These are phyloP conservation scores for Alternaria solani DNA, from an alignment of 2,329 filamentous ascomycete genomes.

Conservation along the genomic window DNA sequence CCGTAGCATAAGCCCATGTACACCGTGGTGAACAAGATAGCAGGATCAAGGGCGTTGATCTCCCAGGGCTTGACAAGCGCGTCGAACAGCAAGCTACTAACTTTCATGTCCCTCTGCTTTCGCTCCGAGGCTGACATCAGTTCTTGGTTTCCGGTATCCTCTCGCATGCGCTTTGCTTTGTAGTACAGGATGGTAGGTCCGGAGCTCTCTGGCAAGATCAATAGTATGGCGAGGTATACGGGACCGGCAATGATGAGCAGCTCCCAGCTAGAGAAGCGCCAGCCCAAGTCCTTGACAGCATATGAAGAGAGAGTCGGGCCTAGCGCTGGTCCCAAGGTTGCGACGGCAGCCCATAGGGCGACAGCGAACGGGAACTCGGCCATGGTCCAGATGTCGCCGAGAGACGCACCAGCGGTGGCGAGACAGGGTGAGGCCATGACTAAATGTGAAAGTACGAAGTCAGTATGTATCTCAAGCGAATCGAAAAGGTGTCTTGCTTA, in stretches of 20 bases:
- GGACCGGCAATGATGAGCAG: constrained; percentile 78
- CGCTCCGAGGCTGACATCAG: constrained; percentile 82
- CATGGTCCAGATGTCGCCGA: constrained; percentile 49
- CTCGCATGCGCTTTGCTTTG: constrained; percentile 76
- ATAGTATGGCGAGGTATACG: constrained; percentile 77
- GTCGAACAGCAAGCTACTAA: constrained; percentile 56
- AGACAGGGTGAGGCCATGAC: constrained; percentile 47
- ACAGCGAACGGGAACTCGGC: constrained; percentile 54
- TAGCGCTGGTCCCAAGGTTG: constrained; percentile 68
- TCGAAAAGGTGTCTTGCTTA: neutral
- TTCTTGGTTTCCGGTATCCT: constrained; percentile 68
- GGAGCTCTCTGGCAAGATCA: constrained; percentile 87
- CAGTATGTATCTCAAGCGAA: neutral
- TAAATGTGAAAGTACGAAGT: neutral
- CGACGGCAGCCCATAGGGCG: constrained; percentile 52
- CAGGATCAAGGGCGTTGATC: constrained; percentile 81
- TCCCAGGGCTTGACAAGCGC: constrained; percentile 78
- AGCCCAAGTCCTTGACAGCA: constrained; percentile 71
- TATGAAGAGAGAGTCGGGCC: constrained; percentile 73
- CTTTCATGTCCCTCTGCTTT: constrained; percentile 59
- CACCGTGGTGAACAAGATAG: constrained; percentile 80
- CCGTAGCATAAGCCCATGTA: constrained; percentile 86
- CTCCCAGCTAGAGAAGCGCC: constrained; percentile 87
- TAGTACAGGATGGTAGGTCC: constrained; percentile 64
- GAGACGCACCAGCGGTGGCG: constrained; percentile 45